Conservation (phyloP, 257 asterid genomes). For the Scutellaria minor region DNA sequence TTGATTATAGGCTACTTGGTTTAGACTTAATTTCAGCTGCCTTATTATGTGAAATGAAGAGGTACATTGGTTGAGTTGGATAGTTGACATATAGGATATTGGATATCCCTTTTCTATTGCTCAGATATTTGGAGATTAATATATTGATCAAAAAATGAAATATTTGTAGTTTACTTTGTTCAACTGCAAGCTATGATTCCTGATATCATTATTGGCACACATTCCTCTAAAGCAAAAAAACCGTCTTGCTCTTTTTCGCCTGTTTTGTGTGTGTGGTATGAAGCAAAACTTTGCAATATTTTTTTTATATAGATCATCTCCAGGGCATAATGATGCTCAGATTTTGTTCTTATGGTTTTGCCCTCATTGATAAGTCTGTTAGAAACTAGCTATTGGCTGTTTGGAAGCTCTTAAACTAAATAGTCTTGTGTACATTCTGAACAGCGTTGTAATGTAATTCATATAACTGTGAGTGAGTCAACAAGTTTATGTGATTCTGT, state of each 20-base stretch:
- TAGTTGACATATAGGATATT: background rate
- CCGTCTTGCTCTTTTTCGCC: background rate
- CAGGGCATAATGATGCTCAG: background rate
- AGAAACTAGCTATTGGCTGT: background rate
- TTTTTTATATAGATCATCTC: background rate
- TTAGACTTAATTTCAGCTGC: background rate
- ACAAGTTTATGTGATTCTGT: no score
- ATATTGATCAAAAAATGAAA: background rate
- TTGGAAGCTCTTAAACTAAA: background rate
- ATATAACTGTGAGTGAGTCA: no score
- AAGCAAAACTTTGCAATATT: background rate
- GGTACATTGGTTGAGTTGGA: background rate
- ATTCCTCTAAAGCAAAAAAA: no score
- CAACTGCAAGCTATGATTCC: background rate
- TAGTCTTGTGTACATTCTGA: background rate
- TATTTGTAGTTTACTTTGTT: constrained; percentile 11
- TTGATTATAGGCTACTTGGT: constrained; percentile 14
- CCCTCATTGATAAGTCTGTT: background rate
- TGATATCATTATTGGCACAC: no score
- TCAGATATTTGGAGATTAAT: background rate
- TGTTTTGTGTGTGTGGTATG: background rate
- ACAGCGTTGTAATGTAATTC: background rate
- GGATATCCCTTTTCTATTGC: constrained; percentile 11
- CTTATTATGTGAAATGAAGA: background rate
- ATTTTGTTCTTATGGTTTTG: background rate